Conservation (phyloP, 345 rosid genomes). For the Salix viminalis region DNA sequence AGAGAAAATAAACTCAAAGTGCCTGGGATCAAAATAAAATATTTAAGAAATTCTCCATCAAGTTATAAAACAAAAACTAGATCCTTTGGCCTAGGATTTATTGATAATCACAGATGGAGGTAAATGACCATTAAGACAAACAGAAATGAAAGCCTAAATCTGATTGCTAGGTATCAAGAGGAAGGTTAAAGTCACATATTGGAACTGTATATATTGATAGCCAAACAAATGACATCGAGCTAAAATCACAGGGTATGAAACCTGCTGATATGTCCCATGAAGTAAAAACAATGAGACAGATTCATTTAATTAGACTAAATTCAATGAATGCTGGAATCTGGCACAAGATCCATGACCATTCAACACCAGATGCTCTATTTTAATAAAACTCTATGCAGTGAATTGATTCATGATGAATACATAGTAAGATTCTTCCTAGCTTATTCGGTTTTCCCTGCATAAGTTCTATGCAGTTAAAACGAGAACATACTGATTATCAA, state of each 20-base stretch:
- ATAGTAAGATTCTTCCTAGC: neutral
- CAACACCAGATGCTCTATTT: too few species aligned
- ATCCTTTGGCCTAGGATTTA: neutral
- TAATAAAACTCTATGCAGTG: neutral
- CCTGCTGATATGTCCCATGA: too few species aligned
- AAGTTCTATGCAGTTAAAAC: neutral
- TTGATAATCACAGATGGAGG: neutral
- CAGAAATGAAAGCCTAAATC: neutral
- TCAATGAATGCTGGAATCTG: too few species aligned
- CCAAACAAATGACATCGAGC: too few species aligned
- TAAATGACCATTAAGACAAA: neutral
- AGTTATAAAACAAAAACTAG: neutral
- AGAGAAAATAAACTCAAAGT: neutral
- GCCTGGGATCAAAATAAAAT: neutral
- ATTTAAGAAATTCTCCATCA: neutral
- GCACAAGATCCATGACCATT: too few species aligned
- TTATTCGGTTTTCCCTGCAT: neutral
- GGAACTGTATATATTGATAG: too few species aligned
- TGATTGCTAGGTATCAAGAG: neutral
- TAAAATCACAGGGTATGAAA: too few species aligned
- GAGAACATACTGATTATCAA: neutral
- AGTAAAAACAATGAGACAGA: too few species aligned
- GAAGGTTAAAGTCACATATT: too few species aligned
- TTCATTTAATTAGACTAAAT: too few species aligned
- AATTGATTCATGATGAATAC: neutral